Conservation (phyloP, 345 rosid genomes). For the Mallotus nudiflorus region DNA sequence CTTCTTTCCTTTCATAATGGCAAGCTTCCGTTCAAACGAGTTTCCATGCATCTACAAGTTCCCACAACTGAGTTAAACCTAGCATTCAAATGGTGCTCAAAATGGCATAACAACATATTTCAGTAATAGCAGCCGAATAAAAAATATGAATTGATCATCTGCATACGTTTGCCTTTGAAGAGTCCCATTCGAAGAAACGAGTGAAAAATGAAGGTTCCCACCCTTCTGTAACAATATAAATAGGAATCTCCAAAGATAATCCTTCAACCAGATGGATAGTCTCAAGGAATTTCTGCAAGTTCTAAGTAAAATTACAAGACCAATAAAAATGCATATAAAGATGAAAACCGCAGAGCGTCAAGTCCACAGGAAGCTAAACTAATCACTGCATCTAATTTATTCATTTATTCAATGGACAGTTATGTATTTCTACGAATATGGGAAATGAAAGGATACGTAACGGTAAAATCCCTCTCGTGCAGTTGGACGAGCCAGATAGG, state of each 20-base stretch:
- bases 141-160: background rate
- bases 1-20: constrained; percentile 58
- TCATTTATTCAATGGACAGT: background rate
- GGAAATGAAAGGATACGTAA: background rate
- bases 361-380: background rate
- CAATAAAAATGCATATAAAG: constrained; percentile 10
- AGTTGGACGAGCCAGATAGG: background rate
- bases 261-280: constrained; percentile 55
- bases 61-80: constrained; percentile 14
- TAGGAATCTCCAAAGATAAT: constrained; percentile 53
- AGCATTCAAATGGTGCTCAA: background rate
- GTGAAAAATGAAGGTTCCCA: constrained; percentile 77
- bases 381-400: background rate
- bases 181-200: constrained; percentile 76
- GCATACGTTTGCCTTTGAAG: constrained; percentile 69
- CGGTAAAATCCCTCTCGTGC: background rate
- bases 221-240: constrained; percentile 72
- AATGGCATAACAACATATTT: background rate
- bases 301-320: constrained; percentile 23
- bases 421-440: background rate
- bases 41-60: constrained; percentile 70
- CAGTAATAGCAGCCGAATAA: background rate
- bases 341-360: constrained; percentile 6
- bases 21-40: constrained; percentile 87
- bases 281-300: constrained; percentile 67